Evolutionary conservation across 176 grass and related monocot species (phyloP).

Genomic region (Bothriochloa decipiens): DNA sequence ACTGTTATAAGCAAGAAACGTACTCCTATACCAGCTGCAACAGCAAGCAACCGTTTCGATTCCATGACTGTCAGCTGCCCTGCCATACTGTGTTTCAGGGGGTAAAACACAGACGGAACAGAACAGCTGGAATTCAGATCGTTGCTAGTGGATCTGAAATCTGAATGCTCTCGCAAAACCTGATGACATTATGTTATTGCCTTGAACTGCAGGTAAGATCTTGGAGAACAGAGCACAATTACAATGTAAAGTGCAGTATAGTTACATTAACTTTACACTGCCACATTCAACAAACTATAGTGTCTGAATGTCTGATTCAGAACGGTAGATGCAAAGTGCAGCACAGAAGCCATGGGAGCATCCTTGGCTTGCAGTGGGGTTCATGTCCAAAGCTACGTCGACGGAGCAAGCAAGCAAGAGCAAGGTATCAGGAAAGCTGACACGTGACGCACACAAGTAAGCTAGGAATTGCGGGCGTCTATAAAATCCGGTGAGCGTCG

Average conservation of each 20-base stretch:
- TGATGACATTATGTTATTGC: neutral
- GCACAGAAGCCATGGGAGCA: neutral
- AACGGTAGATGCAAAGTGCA: neutral
- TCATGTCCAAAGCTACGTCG: slow-evolving; percentile 4
- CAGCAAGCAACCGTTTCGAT: slow-evolving; percentile 4
- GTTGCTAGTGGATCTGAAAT: neutral
- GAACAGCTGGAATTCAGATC: neutral
- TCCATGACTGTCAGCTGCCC: neutral
- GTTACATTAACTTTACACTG: neutral
- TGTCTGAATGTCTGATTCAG: neutral
- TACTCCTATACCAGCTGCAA: neutral
- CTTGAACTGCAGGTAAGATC: slow-evolving; percentile 5
- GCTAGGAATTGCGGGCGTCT: neutral
- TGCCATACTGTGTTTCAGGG: neutral
- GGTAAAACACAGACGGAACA: too few relatives aligned
- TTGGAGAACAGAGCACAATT: neutral
- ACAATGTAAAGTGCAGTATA: neutral
- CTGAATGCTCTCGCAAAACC: neutral
- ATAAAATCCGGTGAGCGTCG: neutral
- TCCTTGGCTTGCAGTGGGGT: neutral
- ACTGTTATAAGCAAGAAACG: neutral
- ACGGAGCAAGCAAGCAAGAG: neutral
- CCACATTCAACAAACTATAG: neutral
- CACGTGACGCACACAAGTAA: too few relatives aligned
- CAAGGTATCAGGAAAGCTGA: neutral